These are phyloP conservation scores for Fonsecaea pugnacius DNA, from an alignment of 2,329 filamentous ascomycete species.

Conservation along the genomic window DNA sequence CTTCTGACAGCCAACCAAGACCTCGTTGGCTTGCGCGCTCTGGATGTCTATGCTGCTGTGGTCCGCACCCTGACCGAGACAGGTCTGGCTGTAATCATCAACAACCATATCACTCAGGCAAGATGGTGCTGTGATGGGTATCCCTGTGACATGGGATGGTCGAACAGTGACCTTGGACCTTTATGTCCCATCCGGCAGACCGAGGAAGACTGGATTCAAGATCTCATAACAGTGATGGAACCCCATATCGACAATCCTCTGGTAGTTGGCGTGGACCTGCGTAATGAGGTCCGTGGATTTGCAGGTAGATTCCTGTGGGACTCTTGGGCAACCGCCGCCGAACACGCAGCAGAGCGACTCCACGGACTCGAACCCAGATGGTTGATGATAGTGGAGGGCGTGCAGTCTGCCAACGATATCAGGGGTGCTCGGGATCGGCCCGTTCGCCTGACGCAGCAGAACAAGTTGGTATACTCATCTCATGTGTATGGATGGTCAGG, in stretches of 20 bases:
- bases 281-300: conserved; percentile 70
- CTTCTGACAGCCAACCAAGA: conserved; percentile 65
- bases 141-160: conserved; percentile 69
- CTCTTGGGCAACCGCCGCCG: conserved; percentile 67
- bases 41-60: conserved; percentile 66
- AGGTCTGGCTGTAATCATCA: conserved; percentile 68
- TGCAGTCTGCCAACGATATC: conserved; percentile 69
- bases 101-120: conserved; percentile 72
- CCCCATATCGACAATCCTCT: conserved; percentile 62
- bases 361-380: conserved; percentile 65
- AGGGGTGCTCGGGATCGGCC: conserved; percentile 61
- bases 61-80: conserved; percentile 64
- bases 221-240: conserved; percentile 69
- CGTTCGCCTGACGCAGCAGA: conserved; percentile 59
- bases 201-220: conserved; percentile 66
- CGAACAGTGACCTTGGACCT: conserved; percentile 65
- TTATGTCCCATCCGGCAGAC: conserved; percentile 66
- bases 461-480: conserved; percentile 68
- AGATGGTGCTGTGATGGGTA: conserved; percentile 72
- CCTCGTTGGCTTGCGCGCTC: conserved; percentile 59
- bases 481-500: conserved; percentile 74
- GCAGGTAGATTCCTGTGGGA: conserved; percentile 72
- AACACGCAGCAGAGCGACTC: conserved; percentile 65
- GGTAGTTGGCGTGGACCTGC: conserved; percentile 69
- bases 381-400: conserved; percentile 71